Percentiles rank a stretch among this genome's conserved stretches.
Evolutionary conservation across 2,329 filamentous ascomycete genomes (phyloP).

Genomic region (Cladorrhinum sp.): DNA sequence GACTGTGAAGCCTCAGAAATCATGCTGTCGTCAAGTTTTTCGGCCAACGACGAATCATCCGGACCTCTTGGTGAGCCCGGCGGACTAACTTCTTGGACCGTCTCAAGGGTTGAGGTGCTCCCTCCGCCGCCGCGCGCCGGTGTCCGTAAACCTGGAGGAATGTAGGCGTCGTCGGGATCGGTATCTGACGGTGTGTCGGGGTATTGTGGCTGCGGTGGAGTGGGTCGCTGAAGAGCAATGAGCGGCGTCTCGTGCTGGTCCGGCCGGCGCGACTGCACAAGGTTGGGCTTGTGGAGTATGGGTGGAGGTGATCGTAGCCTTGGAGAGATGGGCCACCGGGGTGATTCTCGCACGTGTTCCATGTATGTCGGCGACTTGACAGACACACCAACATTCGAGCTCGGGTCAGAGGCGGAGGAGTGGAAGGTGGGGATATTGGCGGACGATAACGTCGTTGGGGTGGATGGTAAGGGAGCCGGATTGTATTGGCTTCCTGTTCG

Average conservation of each 20-base stretch:
- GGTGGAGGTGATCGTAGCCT: conserved; percentile 76
- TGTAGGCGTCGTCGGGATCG: conserved; percentile 50
- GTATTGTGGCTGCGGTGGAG: conserved; percentile 41
- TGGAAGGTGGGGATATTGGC: conserved; percentile 65
- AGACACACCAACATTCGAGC: conserved; percentile 59
- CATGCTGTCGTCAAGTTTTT: conserved; percentile 52
- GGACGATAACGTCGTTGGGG: conserved; percentile 66
- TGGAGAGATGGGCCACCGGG: conserved; percentile 75
- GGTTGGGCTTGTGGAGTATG: conserved; percentile 45
- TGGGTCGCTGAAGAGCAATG: conserved; percentile 53
- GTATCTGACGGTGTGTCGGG: conserved; percentile 44
- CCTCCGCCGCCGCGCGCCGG: conserved; percentile 59
- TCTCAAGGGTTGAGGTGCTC: conserved; percentile 69
- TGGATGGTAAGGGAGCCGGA: conserved; percentile 55
- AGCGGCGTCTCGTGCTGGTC: conserved; percentile 48
- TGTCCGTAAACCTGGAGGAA: conserved; percentile 55
- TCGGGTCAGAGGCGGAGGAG: conserved; percentile 58
- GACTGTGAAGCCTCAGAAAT: conserved; percentile 42
- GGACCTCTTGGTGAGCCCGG: conserved; percentile 62
- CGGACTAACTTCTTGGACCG: conserved; percentile 85
- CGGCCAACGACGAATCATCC: conserved; percentile 49
- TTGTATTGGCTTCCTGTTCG: conserved; percentile 50
- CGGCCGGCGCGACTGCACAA: conserved; percentile 43
- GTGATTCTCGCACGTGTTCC: conserved; percentile 53
- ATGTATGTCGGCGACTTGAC: conserved; percentile 55